These are phyloP conservation scores for Primulina eburnea DNA, from an alignment of 257 asterid genomes.

Conservation along the genomic window DNA sequence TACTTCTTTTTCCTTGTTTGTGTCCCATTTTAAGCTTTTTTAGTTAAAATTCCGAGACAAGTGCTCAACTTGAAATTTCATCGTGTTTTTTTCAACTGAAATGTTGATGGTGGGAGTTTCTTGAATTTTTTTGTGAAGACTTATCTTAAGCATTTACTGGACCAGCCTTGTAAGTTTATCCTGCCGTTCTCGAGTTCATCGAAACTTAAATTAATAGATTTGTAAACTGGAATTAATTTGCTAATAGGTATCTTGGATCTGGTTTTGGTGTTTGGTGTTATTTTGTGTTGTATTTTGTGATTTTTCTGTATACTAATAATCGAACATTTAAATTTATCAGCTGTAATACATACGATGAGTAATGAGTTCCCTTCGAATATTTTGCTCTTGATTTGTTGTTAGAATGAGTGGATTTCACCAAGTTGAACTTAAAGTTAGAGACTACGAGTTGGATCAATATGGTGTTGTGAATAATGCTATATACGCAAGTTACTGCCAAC, in stretches of 20 bases:
- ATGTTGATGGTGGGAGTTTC: conserved; percentile 11
- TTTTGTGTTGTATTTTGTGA: not conserved
- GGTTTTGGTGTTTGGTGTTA: not conserved
- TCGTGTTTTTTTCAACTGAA: conserved; percentile 14
- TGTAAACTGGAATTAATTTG: not conserved
- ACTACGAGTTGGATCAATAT: conserved; percentile 90
- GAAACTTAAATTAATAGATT: not conserved
- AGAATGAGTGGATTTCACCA: conserved; percentile 71
- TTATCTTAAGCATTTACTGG: conserved; percentile 3
- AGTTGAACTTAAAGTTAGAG: conserved; percentile 79
- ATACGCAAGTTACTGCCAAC: conserved; percentile 90
- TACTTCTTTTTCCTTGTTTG: conserved; percentile 22
- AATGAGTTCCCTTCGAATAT: not conserved
- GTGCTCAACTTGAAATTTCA: not conserved
- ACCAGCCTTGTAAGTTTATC: not conserved
- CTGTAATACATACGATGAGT: too few relatives aligned
- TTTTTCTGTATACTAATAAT: not conserved
- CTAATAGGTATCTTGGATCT: not conserved
- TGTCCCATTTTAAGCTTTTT: not conserved
- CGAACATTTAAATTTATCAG: too few relatives aligned
- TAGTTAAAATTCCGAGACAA: too few relatives aligned
- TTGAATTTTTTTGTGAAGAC: not conserved
- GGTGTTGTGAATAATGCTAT: conserved; percentile 90
- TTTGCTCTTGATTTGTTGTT: conserved; percentile 18
- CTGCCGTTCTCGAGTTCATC: too few relatives aligned